Evolutionary conservation across 805 yeast species (phyloP).

Genomic region (Candida oleophila): DNA sequence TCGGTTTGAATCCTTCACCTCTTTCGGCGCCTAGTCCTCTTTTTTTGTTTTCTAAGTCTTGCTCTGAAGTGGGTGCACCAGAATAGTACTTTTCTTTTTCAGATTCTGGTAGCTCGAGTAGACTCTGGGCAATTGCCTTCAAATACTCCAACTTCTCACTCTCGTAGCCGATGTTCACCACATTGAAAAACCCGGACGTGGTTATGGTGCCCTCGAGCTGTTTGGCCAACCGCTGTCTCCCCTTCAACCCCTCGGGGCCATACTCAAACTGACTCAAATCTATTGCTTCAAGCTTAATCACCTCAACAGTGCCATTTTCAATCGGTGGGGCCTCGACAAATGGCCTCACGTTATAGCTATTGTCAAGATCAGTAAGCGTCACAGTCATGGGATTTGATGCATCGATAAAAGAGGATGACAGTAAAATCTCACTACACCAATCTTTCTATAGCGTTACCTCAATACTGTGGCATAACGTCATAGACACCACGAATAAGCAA

Average conservation of each 20-base stretch:
- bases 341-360: slow-evolving; percentile 22
- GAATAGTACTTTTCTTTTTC: slow-evolving; percentile 24
- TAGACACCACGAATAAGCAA: too few species aligned
- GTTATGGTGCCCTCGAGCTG: slow-evolving; percentile 38
- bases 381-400: neutral
- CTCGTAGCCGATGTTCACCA: slow-evolving; percentile 25
- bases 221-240: slow-evolving; percentile 32
- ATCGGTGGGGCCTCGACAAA: slow-evolving; percentile 21
- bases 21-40: slow-evolving; percentile 44
- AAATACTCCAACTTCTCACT: slow-evolving; percentile 17
- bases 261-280: slow-evolving; percentile 35
- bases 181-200: slow-evolving; percentile 45
- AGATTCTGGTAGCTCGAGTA: slow-evolving; percentile 25
- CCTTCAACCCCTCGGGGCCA: slow-evolving; percentile 31
- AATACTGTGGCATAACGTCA: too few species aligned
- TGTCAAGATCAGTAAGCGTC: slow-evolving; percentile 13
- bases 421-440: too few species aligned
- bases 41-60: slow-evolving; percentile 20
- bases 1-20: slow-evolving; percentile 48
- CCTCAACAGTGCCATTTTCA: slow-evolving; percentile 9
- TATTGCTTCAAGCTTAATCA: slow-evolving; percentile 28
- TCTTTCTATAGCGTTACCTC: too few species aligned
- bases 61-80: slow-evolving; percentile 28
- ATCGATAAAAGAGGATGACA: neutral
- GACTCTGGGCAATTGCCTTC: slow-evolving; percentile 23